Evolutionary conservation across 148 eudicot genomes (phyloP), one percentile per base, ranked within the genome.

Genomic region (Polygonum aviculare): DNA sequence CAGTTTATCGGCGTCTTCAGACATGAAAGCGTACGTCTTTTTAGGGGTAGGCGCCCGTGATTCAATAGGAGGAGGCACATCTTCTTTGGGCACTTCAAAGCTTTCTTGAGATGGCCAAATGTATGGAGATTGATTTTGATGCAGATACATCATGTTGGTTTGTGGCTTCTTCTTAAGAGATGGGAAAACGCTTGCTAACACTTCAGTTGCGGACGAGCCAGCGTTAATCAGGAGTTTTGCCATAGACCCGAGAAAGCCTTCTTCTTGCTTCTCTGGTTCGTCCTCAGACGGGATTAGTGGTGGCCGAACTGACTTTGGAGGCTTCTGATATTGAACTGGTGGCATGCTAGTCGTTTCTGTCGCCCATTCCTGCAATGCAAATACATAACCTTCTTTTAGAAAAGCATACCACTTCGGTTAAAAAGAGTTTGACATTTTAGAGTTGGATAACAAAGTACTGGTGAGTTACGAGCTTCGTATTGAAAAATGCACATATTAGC

Each of bases 41-140:
- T 86, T 81, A 1, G 98, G 97, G 74, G 97, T 90, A 9, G 96
- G 96, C 16, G 90, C 81, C 71, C 93, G 8, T 2, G 96, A 80
- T 74, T 95, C 99, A n/a, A 95, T 86, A 18, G 89, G 76, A 45
- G 97, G 97, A 16, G 97, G 97, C 62, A 87, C 96, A 7, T 95
- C 99, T 82, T 83, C 96, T 59, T 90, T 87, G 31, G 99, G 80
- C 15, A 95, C 84, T 51, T 89, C 96, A 67, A 82, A 89, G 77
- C 97, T 95, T 75, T 95, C 99, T 75, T 85, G 99, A 51, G 91
- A 84, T 40, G 90, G 98, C 96, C 98, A 89, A 51, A 83, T 26
- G 75, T 84, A 91, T 19, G 78, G 85, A 54, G 78, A 84, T 14
- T 74, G 86, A 11, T 77, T 80, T 65, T 70, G 74, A 44, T 80